Percentiles rank a stretch among this genome's conserved stretches.
Conservation (phyloP, 192 early-diverging fungal species). For the Umbelopsis isabellina region DNA sequence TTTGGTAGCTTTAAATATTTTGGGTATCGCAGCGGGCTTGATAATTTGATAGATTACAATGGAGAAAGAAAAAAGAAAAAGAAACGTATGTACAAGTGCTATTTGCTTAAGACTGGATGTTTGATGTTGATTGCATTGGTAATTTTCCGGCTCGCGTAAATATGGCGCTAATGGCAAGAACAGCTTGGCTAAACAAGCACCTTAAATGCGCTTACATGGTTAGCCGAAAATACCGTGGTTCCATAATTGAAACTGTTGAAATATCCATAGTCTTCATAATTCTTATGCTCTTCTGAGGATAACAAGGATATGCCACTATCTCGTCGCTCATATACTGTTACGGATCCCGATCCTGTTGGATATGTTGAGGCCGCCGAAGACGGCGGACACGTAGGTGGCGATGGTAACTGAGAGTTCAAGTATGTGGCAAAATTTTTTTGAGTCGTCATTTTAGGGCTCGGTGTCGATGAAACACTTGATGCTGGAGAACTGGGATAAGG, state of each 20-base stretch:
- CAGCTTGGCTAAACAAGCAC: too few species aligned
- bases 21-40: too few species aligned
- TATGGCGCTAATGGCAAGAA: too few species aligned
- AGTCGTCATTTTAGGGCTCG: not conserved
- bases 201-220: slow-evolving; percentile 7
- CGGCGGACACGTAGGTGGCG: not conserved
- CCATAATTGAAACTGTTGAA: not conserved
- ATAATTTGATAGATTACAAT: too few species aligned
- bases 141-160: too few species aligned
- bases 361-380: not conserved
- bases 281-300: not conserved
- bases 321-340: not conserved
- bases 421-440: not conserved
- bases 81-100: too few species aligned
- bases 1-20: too few species aligned
- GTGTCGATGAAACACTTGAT: slow-evolving; percentile 2
- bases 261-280: not conserved
- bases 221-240: not conserved
- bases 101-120: too few species aligned
- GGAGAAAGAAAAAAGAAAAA: too few species aligned
- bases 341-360: not conserved
- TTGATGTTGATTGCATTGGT: too few species aligned
- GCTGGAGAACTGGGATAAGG: not conserved
- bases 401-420: not conserved
- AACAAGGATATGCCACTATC: slow-evolving; percentile 10